These are phyloP conservation scores for Candida methanosorbosa DNA, from an alignment of 805 yeast genomes.

Conservation along the genomic window DNA sequence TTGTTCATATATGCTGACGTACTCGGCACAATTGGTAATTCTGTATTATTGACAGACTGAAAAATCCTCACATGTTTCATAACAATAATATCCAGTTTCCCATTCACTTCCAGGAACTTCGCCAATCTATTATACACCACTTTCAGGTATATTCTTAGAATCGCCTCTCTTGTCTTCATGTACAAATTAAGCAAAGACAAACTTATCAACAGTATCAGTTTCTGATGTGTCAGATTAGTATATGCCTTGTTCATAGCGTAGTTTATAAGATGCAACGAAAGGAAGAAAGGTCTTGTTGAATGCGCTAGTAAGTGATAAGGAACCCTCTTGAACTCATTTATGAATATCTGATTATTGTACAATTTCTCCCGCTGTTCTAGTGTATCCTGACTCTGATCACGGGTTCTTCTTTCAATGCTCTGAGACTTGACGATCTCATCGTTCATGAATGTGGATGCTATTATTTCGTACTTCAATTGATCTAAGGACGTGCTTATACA, in stretches of 20 bases:
- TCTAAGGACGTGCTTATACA: slow-evolving; percentile 7
- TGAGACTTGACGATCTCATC: too few species aligned
- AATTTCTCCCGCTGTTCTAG: too few species aligned
- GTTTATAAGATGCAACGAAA: slow-evolving; percentile 10
- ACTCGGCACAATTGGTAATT: too few species aligned
- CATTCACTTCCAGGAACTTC: neutral
- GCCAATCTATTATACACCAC: slow-evolving; percentile 9
- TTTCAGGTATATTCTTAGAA: slow-evolving; percentile 11
- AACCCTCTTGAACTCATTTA: slow-evolving; percentile 4
- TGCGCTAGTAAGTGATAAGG: slow-evolving; percentile 14
- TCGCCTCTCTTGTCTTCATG: slow-evolving; percentile 9
- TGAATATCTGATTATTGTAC: neutral
- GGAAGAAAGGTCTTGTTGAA: slow-evolving; percentile 9
- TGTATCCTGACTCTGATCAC: too few species aligned
- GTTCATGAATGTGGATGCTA: slow-evolving; percentile 14
- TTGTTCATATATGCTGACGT: too few species aligned
- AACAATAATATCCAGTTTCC: slow-evolving; percentile 1
- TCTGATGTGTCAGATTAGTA: slow-evolving; percentile 3
- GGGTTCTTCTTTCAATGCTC: too few species aligned
- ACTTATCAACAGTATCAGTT: slow-evolving; percentile 7
- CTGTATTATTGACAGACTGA: too few species aligned
- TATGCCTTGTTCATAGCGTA: slow-evolving; percentile 6
- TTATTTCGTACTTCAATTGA: slow-evolving; percentile 17
- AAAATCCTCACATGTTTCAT: slow-evolving; percentile 3
- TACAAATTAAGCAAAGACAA: slow-evolving; percentile 9